Conservation (phyloP, 2,329 filamentous ascomycete genomes). For the Fusarium sp. region DNA sequence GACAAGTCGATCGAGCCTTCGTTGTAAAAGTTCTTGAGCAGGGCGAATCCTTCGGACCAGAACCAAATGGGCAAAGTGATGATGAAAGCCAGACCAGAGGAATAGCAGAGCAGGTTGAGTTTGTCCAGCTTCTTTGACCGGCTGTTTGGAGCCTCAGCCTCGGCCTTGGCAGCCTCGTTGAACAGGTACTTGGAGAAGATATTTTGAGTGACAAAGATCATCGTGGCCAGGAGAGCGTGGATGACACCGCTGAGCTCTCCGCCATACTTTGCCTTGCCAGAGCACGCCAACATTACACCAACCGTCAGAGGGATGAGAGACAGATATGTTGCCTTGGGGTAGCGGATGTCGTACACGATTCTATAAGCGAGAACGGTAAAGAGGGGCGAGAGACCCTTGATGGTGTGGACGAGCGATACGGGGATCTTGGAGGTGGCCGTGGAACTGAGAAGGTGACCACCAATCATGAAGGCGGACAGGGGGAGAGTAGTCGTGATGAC, state of each 20-base stretch:
- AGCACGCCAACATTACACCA: constrained; percentile 97
- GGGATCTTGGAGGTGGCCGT: constrained; percentile 95
- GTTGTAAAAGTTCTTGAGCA: constrained; percentile 81
- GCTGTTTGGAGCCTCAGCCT: constrained; percentile 74
- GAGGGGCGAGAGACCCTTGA: constrained; percentile 95
- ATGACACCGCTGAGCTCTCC: constrained; percentile 92
- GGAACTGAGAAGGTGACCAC: constrained; percentile 92
- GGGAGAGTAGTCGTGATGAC: constrained; percentile 91
- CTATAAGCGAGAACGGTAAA: constrained; percentile 97
- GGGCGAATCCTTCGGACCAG: constrained; percentile 84
- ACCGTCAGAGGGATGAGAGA: constrained; percentile 91
- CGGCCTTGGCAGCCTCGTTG: constrained; percentile 89
- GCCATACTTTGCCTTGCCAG: constrained; percentile 79
- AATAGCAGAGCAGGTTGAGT: constrained; percentile 95
- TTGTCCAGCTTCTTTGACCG: constrained; percentile 90
- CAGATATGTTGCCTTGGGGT: constrained; percentile 87
- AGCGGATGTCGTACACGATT: constrained; percentile 87
- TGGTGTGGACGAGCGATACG: constrained; percentile 96
- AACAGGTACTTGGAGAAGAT: constrained; percentile 99
- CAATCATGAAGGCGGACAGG: constrained; percentile 91
- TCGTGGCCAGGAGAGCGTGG: constrained; percentile 87
- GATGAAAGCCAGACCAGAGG: constrained; percentile 91
- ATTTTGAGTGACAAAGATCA: constrained; percentile 97
- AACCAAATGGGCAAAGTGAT: constrained; percentile 94
- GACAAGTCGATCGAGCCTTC: constrained; percentile 80